A percentile compares a stretch with the other conserved stretches of the same genome.
phyloP scores from a whole-genome alignment of 2,329 filamentous ascomycete species.

The Calonectria pteridis region DNA sequence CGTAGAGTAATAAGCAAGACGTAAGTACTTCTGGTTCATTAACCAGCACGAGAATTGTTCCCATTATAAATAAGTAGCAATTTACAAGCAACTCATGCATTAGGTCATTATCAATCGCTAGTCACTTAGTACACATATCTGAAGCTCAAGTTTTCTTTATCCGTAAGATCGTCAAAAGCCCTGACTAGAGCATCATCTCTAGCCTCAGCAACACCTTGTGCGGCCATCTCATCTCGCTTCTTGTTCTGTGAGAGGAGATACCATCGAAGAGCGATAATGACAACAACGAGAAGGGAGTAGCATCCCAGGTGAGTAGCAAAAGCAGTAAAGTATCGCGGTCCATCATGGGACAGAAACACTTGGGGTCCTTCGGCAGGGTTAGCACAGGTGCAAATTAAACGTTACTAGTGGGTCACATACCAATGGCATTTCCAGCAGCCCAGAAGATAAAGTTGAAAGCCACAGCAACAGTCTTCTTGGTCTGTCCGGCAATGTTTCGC shows the following conservation, averaged over 20 bases:
- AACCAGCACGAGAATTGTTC: neutral
- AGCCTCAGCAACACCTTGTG: slow-evolving; percentile 54
- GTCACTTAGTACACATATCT: slow-evolving; percentile 63
- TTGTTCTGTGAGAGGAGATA: slow-evolving; percentile 70
- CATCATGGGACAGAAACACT: slow-evolving; percentile 71
- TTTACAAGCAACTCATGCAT: neutral
- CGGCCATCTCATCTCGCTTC: slow-evolving; percentile 63
- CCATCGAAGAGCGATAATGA: slow-evolving; percentile 69
- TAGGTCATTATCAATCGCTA: neutral
- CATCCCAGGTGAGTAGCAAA: slow-evolving; percentile 78
- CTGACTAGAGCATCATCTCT: slow-evolving; percentile 53
- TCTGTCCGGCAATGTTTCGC: slow-evolving; percentile 78
- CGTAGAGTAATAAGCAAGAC: neutral
- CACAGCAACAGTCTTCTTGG: slow-evolving; percentile 77
- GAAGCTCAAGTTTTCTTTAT: slow-evolving; percentile 71
- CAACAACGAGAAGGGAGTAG: slow-evolving; percentile 70
- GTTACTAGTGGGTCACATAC: slow-evolving; percentile 47
- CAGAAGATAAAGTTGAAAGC: slow-evolving; percentile 79
- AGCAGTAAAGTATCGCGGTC: slow-evolving; percentile 76
- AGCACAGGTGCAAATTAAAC: neutral
- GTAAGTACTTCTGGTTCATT: neutral
- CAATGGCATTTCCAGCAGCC: slow-evolving; percentile 76
- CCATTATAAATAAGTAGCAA: neutral
- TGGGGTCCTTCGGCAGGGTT: slow-evolving; percentile 62
- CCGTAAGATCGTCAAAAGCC: slow-evolving; percentile 74